Evolutionary conservation across 2,329 filamentous ascomycete genomes (phyloP).

Genomic region (Talaromyces sp.): DNA sequence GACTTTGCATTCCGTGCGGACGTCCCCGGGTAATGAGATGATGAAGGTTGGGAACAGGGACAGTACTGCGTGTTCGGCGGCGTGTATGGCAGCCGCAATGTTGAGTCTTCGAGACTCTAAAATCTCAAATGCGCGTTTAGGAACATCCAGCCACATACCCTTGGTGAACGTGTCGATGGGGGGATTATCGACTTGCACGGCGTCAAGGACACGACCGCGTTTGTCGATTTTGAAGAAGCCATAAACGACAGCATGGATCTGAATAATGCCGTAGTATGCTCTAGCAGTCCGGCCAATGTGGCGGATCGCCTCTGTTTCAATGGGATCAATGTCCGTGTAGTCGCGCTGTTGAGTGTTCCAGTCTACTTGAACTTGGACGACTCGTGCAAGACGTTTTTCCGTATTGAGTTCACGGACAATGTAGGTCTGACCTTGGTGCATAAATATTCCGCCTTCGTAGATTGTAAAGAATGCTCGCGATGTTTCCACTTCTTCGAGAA

Average conservation of each 20-base stretch:
- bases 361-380: constrained; percentile 84
- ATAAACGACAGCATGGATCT: constrained; percentile 83
- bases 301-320: constrained; percentile 85
- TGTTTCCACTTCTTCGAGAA: constrained; percentile 93
- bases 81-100: constrained; percentile 85
- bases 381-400: constrained; percentile 76
- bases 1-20: constrained; percentile 91
- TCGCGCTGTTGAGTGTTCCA: constrained; percentile 94
- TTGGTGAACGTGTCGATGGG: constrained; percentile 81
- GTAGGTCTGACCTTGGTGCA: constrained; percentile 93
- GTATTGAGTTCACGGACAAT: constrained; percentile 84
- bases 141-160: constrained; percentile 95
- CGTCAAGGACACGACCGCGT: constrained; percentile 79
- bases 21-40: constrained; percentile 82
- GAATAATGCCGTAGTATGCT: constrained; percentile 83
- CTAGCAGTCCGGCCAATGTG: constrained; percentile 60
- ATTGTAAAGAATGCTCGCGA: constrained; percentile 93
- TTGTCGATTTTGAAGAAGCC: constrained; percentile 98
- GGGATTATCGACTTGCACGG: constrained; percentile 88
- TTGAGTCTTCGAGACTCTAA: constrained; percentile 70
- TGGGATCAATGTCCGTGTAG: constrained; percentile 88
- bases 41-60: constrained; percentile 87
- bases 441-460: constrained; percentile 94
- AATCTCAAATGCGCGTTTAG: constrained; percentile 72
- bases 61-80: constrained; percentile 87